These are phyloP conservation scores for Colletotrichum euphorbiae DNA, from an alignment of 2,329 filamentous ascomycete genomes.

Conservation along the genomic window DNA sequence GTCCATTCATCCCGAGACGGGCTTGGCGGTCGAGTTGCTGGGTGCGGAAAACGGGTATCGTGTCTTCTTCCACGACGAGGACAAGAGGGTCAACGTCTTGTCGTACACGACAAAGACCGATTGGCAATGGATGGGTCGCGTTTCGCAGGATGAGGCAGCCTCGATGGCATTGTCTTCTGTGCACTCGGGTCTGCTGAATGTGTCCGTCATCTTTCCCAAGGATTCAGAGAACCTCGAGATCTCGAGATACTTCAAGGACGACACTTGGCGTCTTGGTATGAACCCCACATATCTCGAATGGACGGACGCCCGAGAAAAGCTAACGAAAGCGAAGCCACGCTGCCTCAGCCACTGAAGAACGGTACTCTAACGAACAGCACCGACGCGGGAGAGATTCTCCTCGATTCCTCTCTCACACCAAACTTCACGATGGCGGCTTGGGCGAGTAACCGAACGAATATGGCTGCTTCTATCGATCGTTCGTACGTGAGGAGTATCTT, in stretches of 20 bases:
- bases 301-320: slow-evolving; percentile 9
- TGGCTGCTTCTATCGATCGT: slow-evolving; percentile 43
- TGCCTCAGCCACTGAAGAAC: slow-evolving; percentile 48
- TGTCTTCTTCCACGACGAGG: slow-evolving; percentile 52
- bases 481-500: slow-evolving; percentile 44
- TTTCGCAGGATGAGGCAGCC: slow-evolving; percentile 47
- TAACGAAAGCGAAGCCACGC: slow-evolving; percentile 46
- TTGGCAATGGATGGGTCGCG: slow-evolving; percentile 48
- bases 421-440: slow-evolving; percentile 31
- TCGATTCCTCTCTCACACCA: slow-evolving; percentile 6
- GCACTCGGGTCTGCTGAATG: slow-evolving; percentile 47
- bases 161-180: slow-evolving; percentile 47
- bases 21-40: slow-evolving; percentile 49
- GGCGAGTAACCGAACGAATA: background rate
- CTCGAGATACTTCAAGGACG: slow-evolving; percentile 45
- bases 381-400: slow-evolving; percentile 16
- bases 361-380: slow-evolving; percentile 7
- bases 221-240: slow-evolving; percentile 49
- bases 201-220: slow-evolving; percentile 49
- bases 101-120: slow-evolving; percentile 45
- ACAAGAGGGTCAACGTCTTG: slow-evolving; percentile 48
- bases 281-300: background rate
- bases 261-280: slow-evolving; percentile 50
- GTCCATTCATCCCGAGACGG: slow-evolving; percentile 46
- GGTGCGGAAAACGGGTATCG: slow-evolving; percentile 50